phyloP scores from a whole-genome alignment of 2,329 filamentous ascomycete species.

The Aspergillus aculeatus region DNA sequence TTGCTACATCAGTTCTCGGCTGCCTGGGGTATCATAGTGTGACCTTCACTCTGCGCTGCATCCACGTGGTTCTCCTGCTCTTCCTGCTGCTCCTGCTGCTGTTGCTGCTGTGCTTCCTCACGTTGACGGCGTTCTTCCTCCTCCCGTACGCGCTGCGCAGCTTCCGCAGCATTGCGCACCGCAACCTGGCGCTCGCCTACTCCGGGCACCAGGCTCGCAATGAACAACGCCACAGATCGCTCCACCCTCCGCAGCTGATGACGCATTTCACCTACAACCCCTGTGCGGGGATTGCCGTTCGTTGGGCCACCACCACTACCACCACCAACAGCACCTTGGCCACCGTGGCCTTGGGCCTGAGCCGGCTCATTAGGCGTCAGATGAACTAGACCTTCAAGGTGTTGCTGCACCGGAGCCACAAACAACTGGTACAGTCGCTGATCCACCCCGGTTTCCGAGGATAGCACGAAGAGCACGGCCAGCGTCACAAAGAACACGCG shows the following conservation, averaged over 20 bases:
- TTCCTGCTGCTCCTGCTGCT: conserved; percentile 13
- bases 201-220: conserved; percentile 62
- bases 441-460: conserved; percentile 44
- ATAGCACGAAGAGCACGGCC: conserved; percentile 39
- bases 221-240: conserved; percentile 59
- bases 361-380: conserved; percentile 25
- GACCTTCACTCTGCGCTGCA: conserved; percentile 2
- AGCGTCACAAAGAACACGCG: conserved; percentile 41
- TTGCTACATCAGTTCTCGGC: conserved; percentile 2
- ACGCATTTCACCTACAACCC: conserved; percentile 13
- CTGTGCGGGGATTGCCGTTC: not conserved
- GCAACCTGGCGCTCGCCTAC: conserved; percentile 61
- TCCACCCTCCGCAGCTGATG: conserved; percentile 49
- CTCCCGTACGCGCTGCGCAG: conserved; percentile 29
- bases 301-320: not conserved
- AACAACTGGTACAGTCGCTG: conserved; percentile 33
- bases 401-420: conserved; percentile 43
- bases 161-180: conserved; percentile 54
- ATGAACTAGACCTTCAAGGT: conserved; percentile 46
- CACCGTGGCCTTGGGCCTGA: not conserved
- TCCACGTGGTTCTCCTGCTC: not conserved
- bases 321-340: not conserved
- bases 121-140: conserved; percentile 26
- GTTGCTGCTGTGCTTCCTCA: conserved; percentile 18
- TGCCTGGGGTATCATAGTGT: conserved; percentile 16